Base-by-base conservation (phyloP, 805 yeast genomes). In the Teunomyces funiuensis region DNA sequence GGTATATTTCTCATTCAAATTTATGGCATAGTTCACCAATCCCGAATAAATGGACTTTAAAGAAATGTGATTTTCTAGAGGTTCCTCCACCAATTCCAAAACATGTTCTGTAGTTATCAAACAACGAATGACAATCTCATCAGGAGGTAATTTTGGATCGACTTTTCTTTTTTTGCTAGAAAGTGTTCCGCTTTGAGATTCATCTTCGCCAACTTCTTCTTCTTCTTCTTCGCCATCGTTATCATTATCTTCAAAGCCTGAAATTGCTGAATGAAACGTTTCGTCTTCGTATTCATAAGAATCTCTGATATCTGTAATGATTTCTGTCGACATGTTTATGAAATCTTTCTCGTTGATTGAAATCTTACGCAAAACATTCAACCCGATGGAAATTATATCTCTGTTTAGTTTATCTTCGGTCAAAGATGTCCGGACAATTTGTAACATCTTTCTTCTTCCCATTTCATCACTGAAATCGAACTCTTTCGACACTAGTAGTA, bases 401-500 rank as follows among this genome's bases (percentile, higher is more conserved):
- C 79, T 88, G 1, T 79, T 61, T 18, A 85, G 66, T 11, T 74
- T 69, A 39, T 79, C 83, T 30, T 76, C 72, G 1, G 82, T 73
- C 43, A 85, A 65, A n/a, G 82, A 68, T 16, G 78, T 69, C 45
- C 73, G 58, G 17, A 69, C 58, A 8, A 67, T 58, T 26, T 69
- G 70, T 28, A 85, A 64, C 79, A 88, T 80, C 33, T 80, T 80
- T 58, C 96, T 76, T 55, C 97, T 77, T 15, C 97, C 97, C 36
- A 85, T 77, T 60, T 90, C 96, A 66, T 93, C 97, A 52, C 88
- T 83, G 54, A 80, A 88, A 59, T 93, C 98, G 55, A 84, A 85
- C 28, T 78, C 77, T 20, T 76, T 75, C 0, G 90, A 83, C 19
- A 88, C 76, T 7, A 68, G 61, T 28, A 91, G 58, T 15, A 91